phyloP scores from a whole-genome alignment of 2,329 filamentous ascomycete species.

The Torrubiellomyces zombiae region DNA sequence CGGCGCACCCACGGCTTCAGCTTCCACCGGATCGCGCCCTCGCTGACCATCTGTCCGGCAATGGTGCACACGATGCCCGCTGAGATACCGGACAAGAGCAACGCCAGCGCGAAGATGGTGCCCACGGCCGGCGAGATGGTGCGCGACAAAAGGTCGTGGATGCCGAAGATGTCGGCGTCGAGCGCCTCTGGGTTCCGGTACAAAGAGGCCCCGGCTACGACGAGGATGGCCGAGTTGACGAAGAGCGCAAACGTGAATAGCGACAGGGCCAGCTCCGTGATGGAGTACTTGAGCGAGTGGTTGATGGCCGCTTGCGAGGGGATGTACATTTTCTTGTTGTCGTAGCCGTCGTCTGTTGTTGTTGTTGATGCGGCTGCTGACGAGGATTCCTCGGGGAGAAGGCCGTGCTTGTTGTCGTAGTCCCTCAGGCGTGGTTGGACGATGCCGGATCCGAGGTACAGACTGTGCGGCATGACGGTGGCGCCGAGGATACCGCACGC shows the following conservation, averaged over 20 bases:
- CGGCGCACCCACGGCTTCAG: constrained; percentile 64
- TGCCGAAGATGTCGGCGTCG: constrained; percentile 66
- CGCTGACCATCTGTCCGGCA: constrained; percentile 74
- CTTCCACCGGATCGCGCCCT: constrained; percentile 63
- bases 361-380: constrained; percentile 9
- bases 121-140: constrained; percentile 62
- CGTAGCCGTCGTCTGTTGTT: constrained; percentile 13
- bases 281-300: constrained; percentile 57
- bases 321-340: constrained; percentile 42
- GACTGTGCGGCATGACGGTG: constrained; percentile 55
- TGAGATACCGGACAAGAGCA: constrained; percentile 64
- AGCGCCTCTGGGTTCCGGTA: constrained; percentile 44
- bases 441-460: constrained; percentile 54
- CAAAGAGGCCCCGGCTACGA: constrained; percentile 64
- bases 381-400: constrained; percentile 21
- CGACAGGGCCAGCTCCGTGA: constrained; percentile 51
- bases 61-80: constrained; percentile 84
- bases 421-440: constrained; percentile 49
- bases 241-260: constrained; percentile 75
- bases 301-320: constrained; percentile 59
- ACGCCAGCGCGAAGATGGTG: constrained; percentile 66
- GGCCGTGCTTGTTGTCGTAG: constrained; percentile 42
- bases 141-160: constrained; percentile 53
- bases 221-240: constrained; percentile 68
- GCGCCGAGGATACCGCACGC: constrained; percentile 63